Conservation (phyloP, 1,284 basidiomycete genomes). For the Leccinum colubrinum region DNA sequence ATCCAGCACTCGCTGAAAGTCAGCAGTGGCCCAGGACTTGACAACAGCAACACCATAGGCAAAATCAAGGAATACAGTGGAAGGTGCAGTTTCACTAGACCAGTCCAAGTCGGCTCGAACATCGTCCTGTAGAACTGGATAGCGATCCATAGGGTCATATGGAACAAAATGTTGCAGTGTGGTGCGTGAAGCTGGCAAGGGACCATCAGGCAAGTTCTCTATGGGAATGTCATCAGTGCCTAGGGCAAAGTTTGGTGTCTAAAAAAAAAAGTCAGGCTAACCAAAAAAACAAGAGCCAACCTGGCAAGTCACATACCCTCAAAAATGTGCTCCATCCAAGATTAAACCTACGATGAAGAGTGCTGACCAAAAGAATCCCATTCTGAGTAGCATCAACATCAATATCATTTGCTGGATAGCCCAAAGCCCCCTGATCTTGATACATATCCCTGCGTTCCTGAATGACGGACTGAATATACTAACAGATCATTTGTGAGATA, state of each 20-base stretch:
- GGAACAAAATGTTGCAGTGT: neutral
- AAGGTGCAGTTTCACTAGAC: neutral
- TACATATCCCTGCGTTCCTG: neutral
- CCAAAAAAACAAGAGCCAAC: neutral
- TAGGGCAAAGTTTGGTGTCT: neutral
- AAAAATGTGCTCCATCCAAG: neutral
- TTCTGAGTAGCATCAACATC: neutral
- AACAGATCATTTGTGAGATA: neutral
- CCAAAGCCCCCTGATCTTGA: too few relatives aligned
- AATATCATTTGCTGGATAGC: neutral
- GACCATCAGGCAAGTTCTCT: neutral
- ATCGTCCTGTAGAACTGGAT: neutral
- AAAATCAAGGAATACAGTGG: neutral
- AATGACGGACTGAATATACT: neutral
- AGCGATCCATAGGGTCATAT: fast-evolving
- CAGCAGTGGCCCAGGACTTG: neutral
- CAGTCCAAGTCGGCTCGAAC: neutral
- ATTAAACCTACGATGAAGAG: neutral
- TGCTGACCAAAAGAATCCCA: neutral
- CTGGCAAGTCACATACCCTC: neutral
- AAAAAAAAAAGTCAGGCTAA: neutral
- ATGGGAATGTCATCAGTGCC: neutral
- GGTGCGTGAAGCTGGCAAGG: neutral
- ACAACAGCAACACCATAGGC: neutral
- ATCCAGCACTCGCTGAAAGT: neutral